Evolutionary conservation across 805 yeast species (phyloP).

Genomic region (Saturnispora diversa): DNA sequence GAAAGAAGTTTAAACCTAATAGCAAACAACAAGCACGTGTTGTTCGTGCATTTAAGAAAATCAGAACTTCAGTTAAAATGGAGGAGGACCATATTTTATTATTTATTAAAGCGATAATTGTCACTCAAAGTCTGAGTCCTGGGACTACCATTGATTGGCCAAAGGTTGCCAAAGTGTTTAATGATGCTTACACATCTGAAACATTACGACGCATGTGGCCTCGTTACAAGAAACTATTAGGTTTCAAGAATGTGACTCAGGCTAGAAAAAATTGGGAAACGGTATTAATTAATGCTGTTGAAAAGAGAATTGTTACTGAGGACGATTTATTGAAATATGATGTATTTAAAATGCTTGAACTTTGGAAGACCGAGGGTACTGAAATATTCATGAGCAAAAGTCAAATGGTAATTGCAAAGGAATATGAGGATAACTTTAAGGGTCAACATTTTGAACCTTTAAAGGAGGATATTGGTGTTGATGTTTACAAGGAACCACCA

Average conservation of each 20-base stretch:
- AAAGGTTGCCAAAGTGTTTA: conserved; percentile 43
- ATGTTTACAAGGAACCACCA: conserved; percentile 40
- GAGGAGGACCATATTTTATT: conserved; percentile 40
- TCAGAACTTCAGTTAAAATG: conserved; percentile 21
- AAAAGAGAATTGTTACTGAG: conserved; percentile 42
- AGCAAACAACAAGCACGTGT: conserved; percentile 14
- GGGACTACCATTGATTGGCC: conserved; percentile 59
- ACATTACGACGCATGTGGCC: conserved; percentile 63
- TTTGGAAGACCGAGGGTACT: conserved; percentile 52
- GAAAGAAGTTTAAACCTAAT: conserved; percentile 22
- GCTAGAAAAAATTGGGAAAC: conserved; percentile 57
- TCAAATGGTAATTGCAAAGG: conserved; percentile 26
- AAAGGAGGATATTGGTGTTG: conserved; percentile 25
- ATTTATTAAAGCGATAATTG: conserved; percentile 57
- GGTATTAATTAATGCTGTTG: conserved; percentile 51
- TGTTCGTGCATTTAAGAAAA: conserved; percentile 17
- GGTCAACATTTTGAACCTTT: conserved; percentile 37
- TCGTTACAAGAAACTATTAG: conserved; percentile 49
- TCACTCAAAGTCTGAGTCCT: conserved; percentile 50
- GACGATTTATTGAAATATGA: conserved; percentile 46
- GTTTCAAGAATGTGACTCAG: conserved; percentile 47
- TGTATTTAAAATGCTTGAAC: conserved; percentile 41
- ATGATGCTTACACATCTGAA: conserved; percentile 33
- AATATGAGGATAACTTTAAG: conserved; percentile 40
- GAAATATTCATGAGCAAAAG: conserved; percentile 27